Base-by-base conservation (phyloP, 768 basidiomycete genomes). In the Termitomyces sp. region DNA sequence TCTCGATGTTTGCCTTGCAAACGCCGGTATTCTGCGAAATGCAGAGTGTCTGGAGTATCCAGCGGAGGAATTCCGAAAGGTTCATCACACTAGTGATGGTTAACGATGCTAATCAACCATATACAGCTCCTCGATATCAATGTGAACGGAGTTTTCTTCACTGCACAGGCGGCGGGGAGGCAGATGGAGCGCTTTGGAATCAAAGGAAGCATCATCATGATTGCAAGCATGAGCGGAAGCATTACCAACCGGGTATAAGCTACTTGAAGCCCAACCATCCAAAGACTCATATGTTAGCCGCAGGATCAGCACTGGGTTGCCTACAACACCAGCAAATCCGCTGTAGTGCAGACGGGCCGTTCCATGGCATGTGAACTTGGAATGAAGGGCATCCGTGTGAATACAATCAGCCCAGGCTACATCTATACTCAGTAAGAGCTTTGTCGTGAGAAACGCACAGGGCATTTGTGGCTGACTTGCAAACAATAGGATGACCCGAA, bases 281-380 rank as follows among this genome's bases (percentile, higher is more conserved):
- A 12, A 14, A 46, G 12, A 5, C 42, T 50, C 23, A 56, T 38
- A 9, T 19, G 23, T 19, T 19, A 2, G 38, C 11, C 15, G 15
- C 26, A 86, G 85, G 78, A 78, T 60, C 84, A 86, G 59, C 76
- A 80, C 17, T 89, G 84, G 85, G 77, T 83, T 38, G 82, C 85
- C 2, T 90, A 90, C 70, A 89, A 88, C 66, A 79, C 81, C 21
- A 83, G 81, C 69, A 91, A 90, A 71, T 76, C 84, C 1, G 89
- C 85, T n/a, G 84, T 91, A n/a, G 60, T 89, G 35, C 89, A 91
- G 71, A 87, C 89, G 84, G 81, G 74, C 3, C 82, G 89, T 38
- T 86, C 84, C 61, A 80, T 91, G 80, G 88, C 87, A 3, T 87
- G 85, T 65, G 89, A 91, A 63, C 78, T 90, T 1, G 87, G 86